Evolutionary conservation across 208 protist genomes (phyloP).

Genomic region (Trypanosoma conorhini): DNA sequence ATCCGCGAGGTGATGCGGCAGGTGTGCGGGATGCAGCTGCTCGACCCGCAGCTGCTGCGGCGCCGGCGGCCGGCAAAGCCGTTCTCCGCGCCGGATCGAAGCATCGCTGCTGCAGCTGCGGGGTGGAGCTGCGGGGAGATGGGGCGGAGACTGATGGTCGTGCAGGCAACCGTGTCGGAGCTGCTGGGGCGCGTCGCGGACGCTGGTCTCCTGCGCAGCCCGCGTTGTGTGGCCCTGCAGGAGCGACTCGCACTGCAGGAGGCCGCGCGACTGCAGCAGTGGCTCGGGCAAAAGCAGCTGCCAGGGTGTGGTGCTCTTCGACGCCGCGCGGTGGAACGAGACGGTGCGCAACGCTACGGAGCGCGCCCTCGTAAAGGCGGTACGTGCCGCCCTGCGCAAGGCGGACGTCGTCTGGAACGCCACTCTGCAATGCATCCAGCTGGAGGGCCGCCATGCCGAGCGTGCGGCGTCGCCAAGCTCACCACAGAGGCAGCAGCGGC

Average conservation of each 20-base stretch:
- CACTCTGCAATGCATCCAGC: slow-evolving; percentile 15
- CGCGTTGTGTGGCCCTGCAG: slow-evolving; percentile 5
- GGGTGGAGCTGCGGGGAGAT: neutral
- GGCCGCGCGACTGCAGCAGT: neutral
- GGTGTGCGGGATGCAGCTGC: slow-evolving; percentile 30
- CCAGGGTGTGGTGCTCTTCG: slow-evolving; percentile 3
- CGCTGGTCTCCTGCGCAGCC: slow-evolving; percentile 9
- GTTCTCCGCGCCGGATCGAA: neutral
- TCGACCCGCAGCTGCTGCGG: slow-evolving; percentile 15
- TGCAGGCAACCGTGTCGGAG: slow-evolving; percentile 12
- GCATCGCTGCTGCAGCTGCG: neutral
- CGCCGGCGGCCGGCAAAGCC: neutral
- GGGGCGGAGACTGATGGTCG: neutral
- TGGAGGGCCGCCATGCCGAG: neutral
- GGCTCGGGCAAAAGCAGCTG: neutral
- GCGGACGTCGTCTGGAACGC: slow-evolving; percentile 13
- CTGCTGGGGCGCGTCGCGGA: slow-evolving; percentile 14
- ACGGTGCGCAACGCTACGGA: slow-evolving; percentile 19
- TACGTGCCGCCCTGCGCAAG: slow-evolving; percentile 11
- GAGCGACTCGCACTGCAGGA: slow-evolving; percentile 15
- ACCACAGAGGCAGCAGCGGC: neutral
- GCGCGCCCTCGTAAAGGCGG: slow-evolving; percentile 12
- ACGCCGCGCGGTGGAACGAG: slow-evolving; percentile 7
- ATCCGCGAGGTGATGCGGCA: slow-evolving; percentile 23
- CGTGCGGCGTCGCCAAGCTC: neutral